Base-by-base conservation (phyloP, 352 stramenopile genomes). In the Hyaloperonospora brassicae region DNA sequence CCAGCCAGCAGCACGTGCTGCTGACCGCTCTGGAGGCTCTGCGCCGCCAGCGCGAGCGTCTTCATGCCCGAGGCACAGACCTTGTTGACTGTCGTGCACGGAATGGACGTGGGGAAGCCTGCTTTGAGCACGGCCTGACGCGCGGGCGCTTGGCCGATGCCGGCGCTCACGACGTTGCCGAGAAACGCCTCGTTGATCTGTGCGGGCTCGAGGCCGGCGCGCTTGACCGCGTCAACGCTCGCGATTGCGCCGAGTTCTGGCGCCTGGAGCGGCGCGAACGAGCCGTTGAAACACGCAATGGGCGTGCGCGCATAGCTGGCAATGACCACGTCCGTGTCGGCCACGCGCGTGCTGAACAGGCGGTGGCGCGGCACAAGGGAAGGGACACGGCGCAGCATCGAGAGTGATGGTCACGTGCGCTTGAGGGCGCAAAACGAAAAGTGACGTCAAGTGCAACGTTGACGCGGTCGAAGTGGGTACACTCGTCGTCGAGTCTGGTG, bases 81-180 rank as follows among this genome's bases (percentile, higher is more conserved):
- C 67, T 99, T 99, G 79, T 99, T 99, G 9, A 99, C 73, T 0
- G 96, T 99, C 40, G 95, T 99, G 73, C 93, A 98, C 34, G 96
- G 86, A 35, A 96, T 97, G 17, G 72, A 87, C 54, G 93, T 73
- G 1, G 86, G 83, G 58, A 98, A 85, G 5, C 94, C 94, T 10
- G 82, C 89, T 62, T 93, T 93, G 34, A 96, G 69, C 23, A 89
- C 73, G 11, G 95, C 95, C 70, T 99, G 97, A 24, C 94, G 81
- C 43, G 93, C 89, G 0, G 96, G 97, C 25, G 95, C 96, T 73
- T 99, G 97, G 25, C 97, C 97, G 34, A 98, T 88, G 35, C 89
- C 93, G 5, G 95, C 95, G 50, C 84, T 96, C 25, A 99, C 79
- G 35, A 99, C 97, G 68, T 98, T 98, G 21, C 97, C 97, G 30